Base-by-base conservation (phyloP, 2,329 filamentous ascomycete species). In the Penicillium psychrosexuale region DNA sequence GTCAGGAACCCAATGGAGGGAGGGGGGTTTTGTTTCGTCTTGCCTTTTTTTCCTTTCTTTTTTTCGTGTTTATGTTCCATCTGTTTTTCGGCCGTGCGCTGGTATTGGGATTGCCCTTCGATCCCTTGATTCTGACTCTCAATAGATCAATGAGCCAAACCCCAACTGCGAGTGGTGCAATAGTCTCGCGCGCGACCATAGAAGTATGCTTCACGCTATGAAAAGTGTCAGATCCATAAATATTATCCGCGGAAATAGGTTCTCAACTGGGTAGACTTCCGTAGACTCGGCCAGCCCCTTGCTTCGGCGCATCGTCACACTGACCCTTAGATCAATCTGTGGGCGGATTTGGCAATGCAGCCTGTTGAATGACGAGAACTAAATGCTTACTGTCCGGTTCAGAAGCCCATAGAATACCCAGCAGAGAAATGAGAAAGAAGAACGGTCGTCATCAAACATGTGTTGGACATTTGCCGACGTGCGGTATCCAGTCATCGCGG, bases 201-300 rank as follows among this genome's bases (percentile, higher is more conserved):
- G 27, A 34, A 42, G 9, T 27, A 48, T 38, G 43, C 39, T 37
- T 33, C 11, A 31, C 24, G 19, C 37, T 3, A 1, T 27, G 27
- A 47, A 30, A 19, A 44, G 24, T 45, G 11, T 9, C 19, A 51
- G 17, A 31, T 8, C 27, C 12, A 28, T 24, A 45, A 22, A 13
- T 24, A 24, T 24, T 24, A 34, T 34, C 30, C 3, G 19, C 38
- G 8, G 7, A 47, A 53, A 31, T 50, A 27, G 39, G 33, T 28
- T 51, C 36, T 31, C n/a, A 19, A 27, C 47, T 28, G 31, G 17
- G 50, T 51, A 53, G 34, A 54, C 45, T 49, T 60, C 42, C 45
- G 56, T 62, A 58, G 49, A 57, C 51, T 56, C 40, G 42, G 38
- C 50, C 42, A 57, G 39, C 62, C 60, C 62, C 62, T 65, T 65